Conservation (phyloP, 768 basidiomycete species). For the Boletellus emodensis region DNA sequence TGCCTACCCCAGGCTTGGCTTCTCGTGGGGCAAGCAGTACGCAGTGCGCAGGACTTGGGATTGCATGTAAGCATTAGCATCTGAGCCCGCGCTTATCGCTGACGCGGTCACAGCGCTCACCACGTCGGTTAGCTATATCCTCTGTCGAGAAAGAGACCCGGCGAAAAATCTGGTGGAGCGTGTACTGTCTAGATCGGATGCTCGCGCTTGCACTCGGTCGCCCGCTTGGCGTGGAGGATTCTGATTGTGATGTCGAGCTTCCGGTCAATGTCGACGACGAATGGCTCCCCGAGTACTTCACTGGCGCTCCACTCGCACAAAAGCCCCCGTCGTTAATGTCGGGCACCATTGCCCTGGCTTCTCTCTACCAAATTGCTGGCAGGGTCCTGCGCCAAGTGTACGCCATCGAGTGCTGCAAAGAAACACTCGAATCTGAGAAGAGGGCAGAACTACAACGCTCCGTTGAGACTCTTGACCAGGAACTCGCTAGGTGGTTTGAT, state of each 20-base stretch:
- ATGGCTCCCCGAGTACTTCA: slow-evolving; percentile 64
- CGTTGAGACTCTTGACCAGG: slow-evolving; percentile 74
- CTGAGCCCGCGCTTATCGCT: slow-evolving; percentile 9
- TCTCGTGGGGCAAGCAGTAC: slow-evolving; percentile 84
- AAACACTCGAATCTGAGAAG: slow-evolving; percentile 67
- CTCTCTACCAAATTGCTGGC: slow-evolving; percentile 82
- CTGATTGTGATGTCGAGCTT: slow-evolving; percentile 85
- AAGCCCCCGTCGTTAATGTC: slow-evolving; percentile 71
- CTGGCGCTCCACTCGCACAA: slow-evolving; percentile 54
- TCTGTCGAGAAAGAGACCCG: slow-evolving; percentile 85
- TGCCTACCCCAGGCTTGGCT: slow-evolving; percentile 95
- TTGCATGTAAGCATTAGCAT: slow-evolving; percentile 67
- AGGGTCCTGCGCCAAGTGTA: slow-evolving; percentile 80
- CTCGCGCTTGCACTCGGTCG: slow-evolving; percentile 86
- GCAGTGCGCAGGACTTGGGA: slow-evolving; percentile 86
- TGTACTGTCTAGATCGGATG: slow-evolving; percentile 88
- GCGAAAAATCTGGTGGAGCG: slow-evolving; percentile 91
- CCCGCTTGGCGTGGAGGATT: slow-evolving; percentile 83
- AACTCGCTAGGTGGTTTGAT: slow-evolving; percentile 81
- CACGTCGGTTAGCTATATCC: slow-evolving; percentile 63
- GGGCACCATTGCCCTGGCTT: slow-evolving; percentile 70
- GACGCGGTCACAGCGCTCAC: slow-evolving; percentile 60
- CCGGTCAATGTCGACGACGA: slow-evolving; percentile 85
- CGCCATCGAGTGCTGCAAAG: slow-evolving; percentile 72
- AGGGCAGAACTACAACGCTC: slow-evolving; percentile 70